A percentile compares a stretch with the other conserved stretches of the same genome.
phyloP scores from a whole-genome alignment of 345 rosid genomes.

The Citrus australasica region DNA sequence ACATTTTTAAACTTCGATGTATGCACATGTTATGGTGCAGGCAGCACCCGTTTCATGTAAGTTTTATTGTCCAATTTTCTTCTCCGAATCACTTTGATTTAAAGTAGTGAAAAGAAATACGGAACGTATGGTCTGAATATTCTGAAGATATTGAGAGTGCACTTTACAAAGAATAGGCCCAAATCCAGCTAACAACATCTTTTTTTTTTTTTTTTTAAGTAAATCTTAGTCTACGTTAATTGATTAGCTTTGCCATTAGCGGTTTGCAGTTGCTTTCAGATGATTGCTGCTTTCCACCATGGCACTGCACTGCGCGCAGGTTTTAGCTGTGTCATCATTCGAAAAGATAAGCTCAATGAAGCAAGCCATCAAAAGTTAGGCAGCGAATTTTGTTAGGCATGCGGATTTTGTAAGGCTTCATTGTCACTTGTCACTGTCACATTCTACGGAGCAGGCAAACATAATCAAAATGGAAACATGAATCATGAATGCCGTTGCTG shows the following conservation, averaged over 20 bases:
- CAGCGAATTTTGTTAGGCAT: constrained; percentile 13
- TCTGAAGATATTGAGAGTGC: neutral
- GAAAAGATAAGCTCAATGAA: constrained; percentile 6
- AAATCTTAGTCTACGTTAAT: neutral
- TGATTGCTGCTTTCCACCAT: constrained; percentile 2
- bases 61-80: neutral
- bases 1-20: neutral
- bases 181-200: neutral
- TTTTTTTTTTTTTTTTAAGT: too few species aligned
- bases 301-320: neutral
- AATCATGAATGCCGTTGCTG: neutral
- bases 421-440: constrained; percentile 1
- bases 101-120: neutral
- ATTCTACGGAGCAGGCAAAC: neutral
- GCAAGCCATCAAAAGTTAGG: constrained; percentile 21
- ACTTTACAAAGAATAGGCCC: neutral
- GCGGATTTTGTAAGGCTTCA: constrained; percentile 13
- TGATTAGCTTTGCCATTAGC: neutral
- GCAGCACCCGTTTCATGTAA: constrained; percentile 6
- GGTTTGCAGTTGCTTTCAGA: neutral
- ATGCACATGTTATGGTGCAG: neutral
- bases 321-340: neutral
- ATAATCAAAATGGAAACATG: neutral
- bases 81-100: neutral
- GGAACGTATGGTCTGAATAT: neutral